phyloP scores from a whole-genome alignment of 2,329 filamentous ascomycete species.

The Achaetomium macrosporum region DNA sequence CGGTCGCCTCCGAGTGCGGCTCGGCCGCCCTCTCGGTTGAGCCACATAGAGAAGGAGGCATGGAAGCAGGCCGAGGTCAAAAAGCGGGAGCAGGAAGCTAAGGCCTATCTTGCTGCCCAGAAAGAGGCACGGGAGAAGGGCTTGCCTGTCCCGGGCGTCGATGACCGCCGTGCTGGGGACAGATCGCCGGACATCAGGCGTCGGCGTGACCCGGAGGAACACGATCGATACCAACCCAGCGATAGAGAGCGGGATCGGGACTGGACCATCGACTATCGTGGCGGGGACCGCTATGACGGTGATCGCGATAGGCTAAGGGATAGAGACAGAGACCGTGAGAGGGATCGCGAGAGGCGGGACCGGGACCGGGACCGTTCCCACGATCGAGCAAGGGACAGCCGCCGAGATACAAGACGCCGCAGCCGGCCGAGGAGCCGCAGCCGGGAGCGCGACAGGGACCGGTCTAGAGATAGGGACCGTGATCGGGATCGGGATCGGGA shows the following conservation, averaged over 20 bases:
- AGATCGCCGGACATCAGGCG: constrained; percentile 9
- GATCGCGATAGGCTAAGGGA: too few species aligned
- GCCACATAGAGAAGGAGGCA: constrained; percentile 46
- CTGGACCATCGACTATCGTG: not conserved
- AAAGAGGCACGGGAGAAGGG: constrained; percentile 56
- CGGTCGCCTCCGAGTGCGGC: constrained; percentile 31
- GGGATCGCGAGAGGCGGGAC: constrained; percentile 12
- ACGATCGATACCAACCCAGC: constrained; percentile 10
- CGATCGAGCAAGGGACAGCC: too few species aligned
- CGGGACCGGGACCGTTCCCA: too few species aligned
- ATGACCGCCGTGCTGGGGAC: constrained; percentile 42
- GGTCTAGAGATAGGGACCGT: too few species aligned
- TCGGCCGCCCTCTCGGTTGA: constrained; percentile 36
- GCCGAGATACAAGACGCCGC: too few species aligned
- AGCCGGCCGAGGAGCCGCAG: too few species aligned
- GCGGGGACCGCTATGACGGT: constrained; percentile 25
- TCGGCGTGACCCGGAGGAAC: constrained; percentile 10
- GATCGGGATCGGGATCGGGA: too few species aligned
- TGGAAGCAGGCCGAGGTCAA: constrained; percentile 58
- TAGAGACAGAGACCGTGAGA: constrained; percentile 27
- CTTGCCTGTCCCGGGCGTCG: constrained; percentile 51
- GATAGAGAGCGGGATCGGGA: constrained; percentile 21
- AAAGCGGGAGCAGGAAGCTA: constrained; percentile 58
- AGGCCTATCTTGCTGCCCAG: constrained; percentile 57
- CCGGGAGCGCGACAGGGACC: too few species aligned